phyloP scores from a whole-genome alignment of 371 early-diverging fungal species.

The Mortierella polycephala region DNA sequence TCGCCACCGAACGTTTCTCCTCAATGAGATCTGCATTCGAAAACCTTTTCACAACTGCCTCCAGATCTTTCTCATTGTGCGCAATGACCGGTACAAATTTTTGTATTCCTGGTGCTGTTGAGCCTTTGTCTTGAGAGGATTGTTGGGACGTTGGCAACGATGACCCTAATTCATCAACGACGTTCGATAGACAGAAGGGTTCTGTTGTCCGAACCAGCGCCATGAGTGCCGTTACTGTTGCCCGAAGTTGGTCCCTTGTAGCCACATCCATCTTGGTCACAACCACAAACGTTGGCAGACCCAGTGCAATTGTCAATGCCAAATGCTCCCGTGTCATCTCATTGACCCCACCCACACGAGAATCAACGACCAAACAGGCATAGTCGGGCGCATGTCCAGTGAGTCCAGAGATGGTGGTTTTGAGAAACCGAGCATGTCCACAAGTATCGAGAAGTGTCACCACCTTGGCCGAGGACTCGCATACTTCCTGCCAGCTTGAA shows the following conservation, averaged over 20 bases:
- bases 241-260: conserved; percentile 76
- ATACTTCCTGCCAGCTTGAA: conserved; percentile 87
- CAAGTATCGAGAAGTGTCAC: conserved; percentile 91
- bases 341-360: conserved; percentile 80
- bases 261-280: conserved; percentile 93
- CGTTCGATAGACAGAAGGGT: conserved; percentile 28
- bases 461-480: conserved; percentile 79
- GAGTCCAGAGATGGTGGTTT: conserved; percentile 92
- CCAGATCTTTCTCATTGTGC: conserved; percentile 74
- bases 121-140: background rate
- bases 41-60: conserved; percentile 72
- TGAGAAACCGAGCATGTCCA: conserved; percentile 90
- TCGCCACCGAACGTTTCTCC: conserved; percentile 55
- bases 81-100: conserved; percentile 85
- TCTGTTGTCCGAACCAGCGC: conserved; percentile 24
- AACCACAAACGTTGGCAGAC: conserved; percentile 87
- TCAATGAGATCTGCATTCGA: conserved; percentile 58
- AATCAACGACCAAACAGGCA: conserved; percentile 88
- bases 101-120: conserved; percentile 5
- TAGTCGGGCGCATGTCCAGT: conserved; percentile 91
- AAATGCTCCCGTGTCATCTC: conserved; percentile 94
- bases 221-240: conserved; percentile 48
- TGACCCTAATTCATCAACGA: conserved; percentile 15
- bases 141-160: background rate
- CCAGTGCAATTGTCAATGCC: conserved; percentile 82